These are phyloP conservation scores for Pythium scleroteichum DNA, from an alignment of 352 stramenopile genomes.

Conservation along the genomic window DNA sequence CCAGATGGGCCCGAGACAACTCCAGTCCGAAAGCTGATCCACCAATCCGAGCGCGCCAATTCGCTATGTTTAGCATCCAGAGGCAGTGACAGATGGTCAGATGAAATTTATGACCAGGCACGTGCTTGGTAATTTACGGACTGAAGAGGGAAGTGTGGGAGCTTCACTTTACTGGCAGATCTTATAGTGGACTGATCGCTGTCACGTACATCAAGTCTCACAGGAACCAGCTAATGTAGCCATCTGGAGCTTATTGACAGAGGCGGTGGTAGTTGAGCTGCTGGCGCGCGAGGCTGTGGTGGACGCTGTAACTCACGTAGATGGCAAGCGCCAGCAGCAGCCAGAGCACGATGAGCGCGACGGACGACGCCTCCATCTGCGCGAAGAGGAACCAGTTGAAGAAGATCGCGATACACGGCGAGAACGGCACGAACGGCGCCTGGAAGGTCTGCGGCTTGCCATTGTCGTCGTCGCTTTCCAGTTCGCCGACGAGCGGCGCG, in stretches of 20 bases:
- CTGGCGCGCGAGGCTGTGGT: slow-evolving; percentile 70
- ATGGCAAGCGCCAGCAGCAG: slow-evolving; percentile 60
- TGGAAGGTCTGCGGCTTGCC: slow-evolving; percentile 47
- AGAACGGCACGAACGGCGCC: slow-evolving; percentile 72
- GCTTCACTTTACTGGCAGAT: too few relatives aligned
- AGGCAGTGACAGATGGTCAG: not conserved
- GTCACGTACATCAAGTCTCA: not conserved
- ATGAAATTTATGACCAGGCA: too few relatives aligned
- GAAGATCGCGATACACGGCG: slow-evolving; percentile 81
- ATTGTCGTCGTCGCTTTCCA: slow-evolving; percentile 36
- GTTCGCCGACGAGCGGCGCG: slow-evolving; percentile 10
- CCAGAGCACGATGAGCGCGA: slow-evolving; percentile 70
- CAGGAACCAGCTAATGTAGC: slow-evolving; percentile 9
- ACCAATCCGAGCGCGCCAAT: slow-evolving; percentile 8
- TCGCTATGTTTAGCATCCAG: slow-evolving; percentile 9
- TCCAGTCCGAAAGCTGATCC: not conserved
- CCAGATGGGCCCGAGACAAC: slow-evolving; percentile 1
- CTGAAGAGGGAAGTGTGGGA: too few relatives aligned
- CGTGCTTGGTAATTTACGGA: too few relatives aligned
- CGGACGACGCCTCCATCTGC: slow-evolving; percentile 70
- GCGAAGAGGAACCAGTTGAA: slow-evolving; percentile 90
- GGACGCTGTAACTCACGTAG: slow-evolving; percentile 74
- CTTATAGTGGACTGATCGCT: not conserved
- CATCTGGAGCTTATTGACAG: slow-evolving; percentile 8
- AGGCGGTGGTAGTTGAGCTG: slow-evolving; percentile 65